Evolutionary conservation across 352 stramenopile species (phyloP).

Genomic region (Phytophthora tentaculata): DNA sequence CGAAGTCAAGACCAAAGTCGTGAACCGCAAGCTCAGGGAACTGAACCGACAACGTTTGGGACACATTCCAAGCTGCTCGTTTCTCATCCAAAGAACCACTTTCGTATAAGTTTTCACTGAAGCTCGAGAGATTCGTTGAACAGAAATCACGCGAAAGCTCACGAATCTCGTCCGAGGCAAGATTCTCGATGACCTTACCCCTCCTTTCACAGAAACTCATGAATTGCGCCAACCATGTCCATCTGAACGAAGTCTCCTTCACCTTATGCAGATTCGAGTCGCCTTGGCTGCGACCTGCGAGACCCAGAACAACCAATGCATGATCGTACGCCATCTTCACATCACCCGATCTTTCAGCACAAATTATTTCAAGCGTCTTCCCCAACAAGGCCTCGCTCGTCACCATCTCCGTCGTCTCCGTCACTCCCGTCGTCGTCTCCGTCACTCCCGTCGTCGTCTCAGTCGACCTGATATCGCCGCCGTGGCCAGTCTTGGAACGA

Average conservation of each 20-base stretch:
- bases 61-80: conserved; percentile 28
- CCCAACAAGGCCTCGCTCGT: neutral
- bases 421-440: conserved; percentile 3
- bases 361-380: neutral
- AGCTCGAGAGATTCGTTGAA: conserved; percentile 18
- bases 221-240: conserved; percentile 18
- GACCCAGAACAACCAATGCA: conserved; percentile 15
- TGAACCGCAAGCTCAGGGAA: conserved; percentile 29
- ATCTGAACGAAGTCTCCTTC: conserved; percentile 15
- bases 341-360: neutral
- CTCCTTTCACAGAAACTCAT: conserved; percentile 22
- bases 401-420: conserved; percentile 1
- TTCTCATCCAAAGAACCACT: conserved; percentile 32
- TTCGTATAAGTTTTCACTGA: conserved; percentile 28
- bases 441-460: conserved; percentile 5
- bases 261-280: conserved; percentile 6
- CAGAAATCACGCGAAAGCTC: conserved; percentile 25
- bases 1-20: conserved; percentile 29
- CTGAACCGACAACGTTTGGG: conserved; percentile 19
- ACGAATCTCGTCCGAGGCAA: conserved; percentile 11
- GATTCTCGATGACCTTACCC: conserved; percentile 10
- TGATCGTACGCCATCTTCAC: neutral
- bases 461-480: conserved; percentile 1
- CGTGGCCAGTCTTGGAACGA: conserved; percentile 3
- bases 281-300: conserved; percentile 1